Evolutionary conservation across 2,329 filamentous ascomycete genomes (phyloP).

Genomic region (Lizonia empirigonia): DNA sequence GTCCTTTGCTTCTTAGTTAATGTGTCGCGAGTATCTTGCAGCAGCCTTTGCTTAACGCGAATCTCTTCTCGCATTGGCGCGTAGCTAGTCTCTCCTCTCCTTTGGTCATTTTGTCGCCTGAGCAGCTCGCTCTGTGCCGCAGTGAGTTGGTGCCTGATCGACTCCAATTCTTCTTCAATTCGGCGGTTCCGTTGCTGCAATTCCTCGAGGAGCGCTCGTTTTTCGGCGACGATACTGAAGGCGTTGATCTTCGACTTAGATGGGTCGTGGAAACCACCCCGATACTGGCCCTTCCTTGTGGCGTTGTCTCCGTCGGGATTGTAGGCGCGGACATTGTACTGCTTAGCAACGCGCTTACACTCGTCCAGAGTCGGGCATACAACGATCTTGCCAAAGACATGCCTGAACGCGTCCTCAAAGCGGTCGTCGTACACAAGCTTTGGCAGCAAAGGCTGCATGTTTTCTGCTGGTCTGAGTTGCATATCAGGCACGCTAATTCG

Average conservation of each 20-base stretch:
- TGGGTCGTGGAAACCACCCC: slow-evolving; percentile 90
- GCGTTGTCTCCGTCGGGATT: slow-evolving; percentile 94
- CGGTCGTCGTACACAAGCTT: slow-evolving; percentile 79
- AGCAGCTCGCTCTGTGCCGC: slow-evolving; percentile 81
- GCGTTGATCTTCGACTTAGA: slow-evolving; percentile 86
- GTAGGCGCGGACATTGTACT: slow-evolving; percentile 89
- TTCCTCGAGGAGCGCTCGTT: slow-evolving; percentile 74
- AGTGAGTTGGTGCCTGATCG: slow-evolving; percentile 87
- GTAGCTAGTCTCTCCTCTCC: slow-evolving; percentile 80
- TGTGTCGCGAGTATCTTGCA: slow-evolving; percentile 74
- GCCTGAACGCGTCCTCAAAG: slow-evolving; percentile 86
- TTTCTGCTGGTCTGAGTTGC: slow-evolving; percentile 82
- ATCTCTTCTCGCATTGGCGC: slow-evolving; percentile 80
- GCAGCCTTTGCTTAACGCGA: slow-evolving; percentile 72
- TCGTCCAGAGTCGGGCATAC: slow-evolving; percentile 89
- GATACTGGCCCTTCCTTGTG: slow-evolving; percentile 93
- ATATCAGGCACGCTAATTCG: slow-evolving; percentile 72
- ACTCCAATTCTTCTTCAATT: slow-evolving; percentile 72
- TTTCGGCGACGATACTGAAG: slow-evolving; percentile 74
- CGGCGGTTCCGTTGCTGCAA: slow-evolving; percentile 67
- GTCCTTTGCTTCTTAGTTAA: slow-evolving; percentile 72
- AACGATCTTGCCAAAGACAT: slow-evolving; percentile 94
- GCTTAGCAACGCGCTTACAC: slow-evolving; percentile 88
- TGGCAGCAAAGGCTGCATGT: slow-evolving; percentile 84
- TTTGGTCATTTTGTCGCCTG: slow-evolving; percentile 78